Evolutionary conservation across 306 rosid species (phyloP).

Genomic region (Rosa lucieae): DNA sequence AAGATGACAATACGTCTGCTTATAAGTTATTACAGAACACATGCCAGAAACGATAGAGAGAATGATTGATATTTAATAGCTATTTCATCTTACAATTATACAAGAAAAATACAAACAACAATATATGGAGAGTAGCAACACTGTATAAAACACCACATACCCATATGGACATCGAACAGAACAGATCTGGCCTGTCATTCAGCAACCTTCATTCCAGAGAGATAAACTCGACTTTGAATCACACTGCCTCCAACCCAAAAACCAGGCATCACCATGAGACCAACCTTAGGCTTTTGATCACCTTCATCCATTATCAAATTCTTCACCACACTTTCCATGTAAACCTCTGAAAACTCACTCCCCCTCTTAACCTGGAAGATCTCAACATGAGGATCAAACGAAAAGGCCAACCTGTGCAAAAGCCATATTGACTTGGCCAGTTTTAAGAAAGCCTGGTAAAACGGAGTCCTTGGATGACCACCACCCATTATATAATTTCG

Average conservation of each 20-base stretch:
- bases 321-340: conserved; percentile 92
- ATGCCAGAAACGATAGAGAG: background rate
- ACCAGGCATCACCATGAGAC: conserved; percentile 98
- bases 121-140: conserved; percentile 33
- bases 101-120: conserved; percentile 18
- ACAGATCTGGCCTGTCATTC: conserved; percentile 45
- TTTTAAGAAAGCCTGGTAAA: conserved; percentile 93
- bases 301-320: conserved; percentile 70
- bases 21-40: conserved; percentile 3
- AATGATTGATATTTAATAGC: background rate
- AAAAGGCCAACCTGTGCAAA: conserved; percentile 79
- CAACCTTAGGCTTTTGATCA: conserved; percentile 76
- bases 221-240: conserved; percentile 94
- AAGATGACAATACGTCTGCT: background rate
- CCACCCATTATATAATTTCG: conserved; percentile 81
- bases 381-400: conserved; percentile 78
- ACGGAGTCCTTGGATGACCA: conserved; percentile 97
- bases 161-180: conserved; percentile 23
- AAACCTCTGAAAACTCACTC: conserved; percentile 89
- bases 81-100: conserved; percentile 26
- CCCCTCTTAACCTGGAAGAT: conserved; percentile 92
- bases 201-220: conserved; percentile 86
- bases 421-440: conserved; percentile 93
- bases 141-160: conserved; percentile 31
- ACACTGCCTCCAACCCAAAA: conserved; percentile 82